These are phyloP conservation scores for Ceratocystis huliohia DNA, from an alignment of 2,329 filamentous ascomycete genomes.

Conservation along the genomic window DNA sequence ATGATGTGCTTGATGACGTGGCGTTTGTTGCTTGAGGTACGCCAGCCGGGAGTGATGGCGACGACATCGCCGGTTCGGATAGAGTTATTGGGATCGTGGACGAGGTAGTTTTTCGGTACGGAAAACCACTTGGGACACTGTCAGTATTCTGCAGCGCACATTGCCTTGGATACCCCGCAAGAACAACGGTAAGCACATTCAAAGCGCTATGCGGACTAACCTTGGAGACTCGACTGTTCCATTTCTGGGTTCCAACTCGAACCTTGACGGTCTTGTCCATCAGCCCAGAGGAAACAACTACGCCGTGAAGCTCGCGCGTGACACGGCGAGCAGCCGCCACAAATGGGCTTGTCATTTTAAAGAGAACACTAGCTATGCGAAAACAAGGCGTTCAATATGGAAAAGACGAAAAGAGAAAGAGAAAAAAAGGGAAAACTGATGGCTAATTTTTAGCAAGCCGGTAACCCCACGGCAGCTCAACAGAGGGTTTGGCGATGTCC, in stretches of 20 bases:
- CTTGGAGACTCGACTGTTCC: constrained; percentile 62
- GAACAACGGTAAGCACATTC: too few species aligned
- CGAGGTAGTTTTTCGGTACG: constrained; percentile 51
- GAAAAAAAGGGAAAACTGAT: not conserved
- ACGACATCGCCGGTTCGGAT: constrained; percentile 64
- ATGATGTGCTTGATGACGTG: constrained; percentile 67
- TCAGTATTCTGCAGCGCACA: not conserved
- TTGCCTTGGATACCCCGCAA: too few species aligned
- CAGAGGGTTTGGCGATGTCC: not conserved
- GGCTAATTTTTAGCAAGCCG: not conserved
- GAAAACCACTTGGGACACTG: constrained; percentile 39
- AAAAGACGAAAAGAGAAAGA: not conserved
- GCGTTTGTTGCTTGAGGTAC: constrained; percentile 52
- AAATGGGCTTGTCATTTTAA: constrained; percentile 30
- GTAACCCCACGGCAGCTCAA: not conserved
- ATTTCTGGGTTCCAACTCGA: constrained; percentile 55
- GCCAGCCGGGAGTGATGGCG: constrained; percentile 53
- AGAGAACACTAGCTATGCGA: not conserved
- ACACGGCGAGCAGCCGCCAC: constrained; percentile 32
- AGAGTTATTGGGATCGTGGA: constrained; percentile 66
- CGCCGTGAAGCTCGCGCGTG: constrained; percentile 45
- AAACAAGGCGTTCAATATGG: not conserved
- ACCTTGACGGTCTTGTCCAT: constrained; percentile 74
- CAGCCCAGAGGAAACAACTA: constrained; percentile 64
- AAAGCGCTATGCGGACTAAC: constrained; percentile 31